A percentile compares a stretch with the other conserved stretches of the same genome.
Evolutionary conservation across 1,284 basidiomycete species (phyloP).

Genomic region (Ceratobasidium sp.): DNA sequence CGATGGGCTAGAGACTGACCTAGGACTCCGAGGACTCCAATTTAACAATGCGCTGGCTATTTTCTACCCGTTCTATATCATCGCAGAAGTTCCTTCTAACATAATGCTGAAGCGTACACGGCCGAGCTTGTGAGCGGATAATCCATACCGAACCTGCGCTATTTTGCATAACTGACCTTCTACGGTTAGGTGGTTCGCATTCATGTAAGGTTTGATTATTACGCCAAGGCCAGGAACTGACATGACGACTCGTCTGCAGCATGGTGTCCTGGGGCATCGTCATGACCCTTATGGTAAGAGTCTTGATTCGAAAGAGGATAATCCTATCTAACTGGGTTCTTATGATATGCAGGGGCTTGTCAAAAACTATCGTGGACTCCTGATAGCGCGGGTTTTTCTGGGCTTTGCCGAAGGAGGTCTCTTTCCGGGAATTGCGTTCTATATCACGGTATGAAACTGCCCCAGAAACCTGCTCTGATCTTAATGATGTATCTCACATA

Average conservation of each 20-base stretch:
- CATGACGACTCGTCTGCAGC: background rate
- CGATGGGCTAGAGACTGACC: constrained; percentile 50
- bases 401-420: constrained; percentile 78
- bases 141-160: too few species aligned
- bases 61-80: constrained; percentile 70
- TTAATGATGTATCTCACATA: background rate
- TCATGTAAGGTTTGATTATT: constrained; percentile 10
- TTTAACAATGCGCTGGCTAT: constrained; percentile 69
- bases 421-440: constrained; percentile 71
- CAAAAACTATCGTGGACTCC: constrained; percentile 65
- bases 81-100: constrained; percentile 65
- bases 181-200: constrained; percentile 29
- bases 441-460: constrained; percentile 61
- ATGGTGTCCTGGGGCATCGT: constrained; percentile 52
- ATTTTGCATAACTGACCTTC: constrained; percentile 65
- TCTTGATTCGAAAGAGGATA: too few species aligned
- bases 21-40: constrained; percentile 41
- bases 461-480: background rate
- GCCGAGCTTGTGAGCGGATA: constrained; percentile 68
- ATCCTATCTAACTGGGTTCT: background rate
- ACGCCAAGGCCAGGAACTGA: background rate
- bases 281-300: constrained; percentile 73
- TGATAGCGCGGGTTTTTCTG: constrained; percentile 73
- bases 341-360: constrained; percentile 50
- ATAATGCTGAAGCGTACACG: constrained; percentile 67